These are phyloP conservation scores for Wickerhamiella cacticola DNA, from an alignment of 805 yeast genomes.

Conservation along the genomic window DNA sequence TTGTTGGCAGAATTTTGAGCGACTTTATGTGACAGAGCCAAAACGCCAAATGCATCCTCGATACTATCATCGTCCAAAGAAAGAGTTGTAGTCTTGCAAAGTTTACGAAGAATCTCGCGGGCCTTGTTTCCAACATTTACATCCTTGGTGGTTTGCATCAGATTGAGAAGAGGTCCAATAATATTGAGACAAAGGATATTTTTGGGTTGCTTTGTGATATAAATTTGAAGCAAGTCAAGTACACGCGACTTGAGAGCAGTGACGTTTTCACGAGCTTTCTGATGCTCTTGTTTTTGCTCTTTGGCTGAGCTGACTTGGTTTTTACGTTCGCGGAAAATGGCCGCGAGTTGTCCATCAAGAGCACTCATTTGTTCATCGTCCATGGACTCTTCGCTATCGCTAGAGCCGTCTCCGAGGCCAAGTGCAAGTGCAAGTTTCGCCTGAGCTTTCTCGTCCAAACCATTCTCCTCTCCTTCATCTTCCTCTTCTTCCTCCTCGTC, in stretches of 20 bases:
- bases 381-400: conserved; percentile 65
- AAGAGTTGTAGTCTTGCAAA: conserved; percentile 21
- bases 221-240: conserved; percentile 63
- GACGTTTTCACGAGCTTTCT: conserved; percentile 69
- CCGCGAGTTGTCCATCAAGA: conserved; percentile 69
- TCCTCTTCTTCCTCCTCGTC: conserved; percentile 31
- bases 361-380: conserved; percentile 97
- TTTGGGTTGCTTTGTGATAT: conserved; percentile 36
- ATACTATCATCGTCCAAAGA: conserved; percentile 8
- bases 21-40: conserved; percentile 30
- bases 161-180: conserved; percentile 44
- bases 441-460: conserved; percentile 20
- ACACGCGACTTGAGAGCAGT: conserved; percentile 65
- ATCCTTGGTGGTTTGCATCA: conserved; percentile 59
- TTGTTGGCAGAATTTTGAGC: conserved; percentile 37
- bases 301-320: conserved; percentile 46
- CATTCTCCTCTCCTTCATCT: conserved; percentile 28
- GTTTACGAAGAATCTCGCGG: conserved; percentile 48
- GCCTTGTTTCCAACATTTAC: conserved; percentile 61
- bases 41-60: conserved; percentile 21
- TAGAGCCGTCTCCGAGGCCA: conserved; percentile 21
- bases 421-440: conserved; percentile 18
- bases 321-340: conserved; percentile 73
- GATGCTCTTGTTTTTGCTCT: conserved; percentile 51
- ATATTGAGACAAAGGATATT: conserved; percentile 29